Evolutionary conservation across 176 grass and related monocot genomes (phyloP).

Genomic region (Hordeum marinum): DNA sequence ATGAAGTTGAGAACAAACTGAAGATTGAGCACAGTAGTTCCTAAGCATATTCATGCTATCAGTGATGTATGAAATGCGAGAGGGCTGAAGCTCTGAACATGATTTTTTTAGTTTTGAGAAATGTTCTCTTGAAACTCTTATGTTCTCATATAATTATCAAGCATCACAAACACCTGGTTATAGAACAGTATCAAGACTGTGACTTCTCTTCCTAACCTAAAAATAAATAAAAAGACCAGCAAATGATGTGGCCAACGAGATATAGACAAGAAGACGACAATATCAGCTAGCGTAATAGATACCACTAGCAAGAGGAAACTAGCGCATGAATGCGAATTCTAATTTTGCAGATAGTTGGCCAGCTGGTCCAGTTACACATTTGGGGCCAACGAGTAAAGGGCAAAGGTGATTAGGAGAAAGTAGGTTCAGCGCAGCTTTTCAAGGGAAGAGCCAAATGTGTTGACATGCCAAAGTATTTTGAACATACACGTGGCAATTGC

Average conservation of each 20-base stretch:
- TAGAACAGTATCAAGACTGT: not conserved
- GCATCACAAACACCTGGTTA: not conserved
- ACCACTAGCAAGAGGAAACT: slow-evolving; percentile 7
- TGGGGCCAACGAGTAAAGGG: not conserved
- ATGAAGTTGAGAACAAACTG: not conserved
- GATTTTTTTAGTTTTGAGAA: not conserved
- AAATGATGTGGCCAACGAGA: slow-evolving; percentile 14
- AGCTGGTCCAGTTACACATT: not conserved
- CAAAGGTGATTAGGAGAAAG: not conserved
- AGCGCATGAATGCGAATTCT: slow-evolving; percentile 5
- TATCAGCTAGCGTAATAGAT: slow-evolving; percentile 8
- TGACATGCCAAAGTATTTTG: not conserved
- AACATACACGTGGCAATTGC: not conserved
- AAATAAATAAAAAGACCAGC: not conserved
- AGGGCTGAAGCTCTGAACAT: not conserved
- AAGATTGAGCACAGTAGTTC: slow-evolving; percentile 16
- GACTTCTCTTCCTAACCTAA: not conserved
- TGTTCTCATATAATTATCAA: not conserved
- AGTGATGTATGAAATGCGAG: not conserved
- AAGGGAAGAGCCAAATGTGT: not conserved
- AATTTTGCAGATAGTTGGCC: slow-evolving; percentile 23
- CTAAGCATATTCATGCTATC: not conserved
- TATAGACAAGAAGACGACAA: slow-evolving; percentile 4
- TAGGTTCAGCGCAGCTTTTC: not conserved
- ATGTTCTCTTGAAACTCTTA: not conserved